A percentile compares a stretch with the other conserved stretches of the same genome.
Evolutionary conservation across 495 filamentous ascomycete genomes (phyloP).

Genomic region (Xylaria grammica): DNA sequence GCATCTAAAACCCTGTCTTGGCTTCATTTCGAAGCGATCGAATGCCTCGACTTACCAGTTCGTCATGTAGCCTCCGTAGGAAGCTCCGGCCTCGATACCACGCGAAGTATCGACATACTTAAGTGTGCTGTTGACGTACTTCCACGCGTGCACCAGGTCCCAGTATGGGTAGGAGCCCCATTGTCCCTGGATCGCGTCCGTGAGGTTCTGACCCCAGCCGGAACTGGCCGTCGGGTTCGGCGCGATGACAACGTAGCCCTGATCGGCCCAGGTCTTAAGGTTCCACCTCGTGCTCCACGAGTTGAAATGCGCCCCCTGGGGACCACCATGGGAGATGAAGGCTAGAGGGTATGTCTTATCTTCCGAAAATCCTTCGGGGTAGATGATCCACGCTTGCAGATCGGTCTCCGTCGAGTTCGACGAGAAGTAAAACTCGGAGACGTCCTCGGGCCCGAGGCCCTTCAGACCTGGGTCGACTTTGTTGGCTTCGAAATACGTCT

Average conservation of each 20-base stretch:
- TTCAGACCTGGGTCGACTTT: constrained; percentile 48
- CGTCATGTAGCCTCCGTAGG: constrained; percentile 71
- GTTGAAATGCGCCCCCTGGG: constrained; percentile 64
- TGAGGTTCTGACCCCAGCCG: constrained; percentile 72
- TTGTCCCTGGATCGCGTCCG: constrained; percentile 65
- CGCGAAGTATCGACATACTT: constrained; percentile 70
- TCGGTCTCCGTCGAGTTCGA: constrained; percentile 61
- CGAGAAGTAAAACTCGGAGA: constrained; percentile 57
- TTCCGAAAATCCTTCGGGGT: constrained; percentile 69
- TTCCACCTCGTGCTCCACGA: constrained; percentile 78
- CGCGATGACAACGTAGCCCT: constrained; percentile 72
- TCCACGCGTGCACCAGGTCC: constrained; percentile 63
- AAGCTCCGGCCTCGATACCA: constrained; percentile 70
- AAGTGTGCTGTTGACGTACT: constrained; percentile 61
- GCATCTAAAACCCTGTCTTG: not conserved
- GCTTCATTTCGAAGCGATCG: not conserved
- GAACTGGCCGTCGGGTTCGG: constrained; percentile 77
- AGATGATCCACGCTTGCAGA: constrained; percentile 70
- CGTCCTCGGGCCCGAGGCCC: constrained; percentile 53
- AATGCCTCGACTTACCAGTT: constrained; percentile 34
- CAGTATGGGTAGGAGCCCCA: constrained; percentile 58
- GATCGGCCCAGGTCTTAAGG: constrained; percentile 74
- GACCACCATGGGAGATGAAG: constrained; percentile 76
- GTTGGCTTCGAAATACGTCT: constrained; percentile 41
- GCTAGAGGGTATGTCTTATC: constrained; percentile 72